phyloP scores from a whole-genome alignment of 2,329 filamentous ascomycete species.

The Aspergillus costaricaensis region DNA sequence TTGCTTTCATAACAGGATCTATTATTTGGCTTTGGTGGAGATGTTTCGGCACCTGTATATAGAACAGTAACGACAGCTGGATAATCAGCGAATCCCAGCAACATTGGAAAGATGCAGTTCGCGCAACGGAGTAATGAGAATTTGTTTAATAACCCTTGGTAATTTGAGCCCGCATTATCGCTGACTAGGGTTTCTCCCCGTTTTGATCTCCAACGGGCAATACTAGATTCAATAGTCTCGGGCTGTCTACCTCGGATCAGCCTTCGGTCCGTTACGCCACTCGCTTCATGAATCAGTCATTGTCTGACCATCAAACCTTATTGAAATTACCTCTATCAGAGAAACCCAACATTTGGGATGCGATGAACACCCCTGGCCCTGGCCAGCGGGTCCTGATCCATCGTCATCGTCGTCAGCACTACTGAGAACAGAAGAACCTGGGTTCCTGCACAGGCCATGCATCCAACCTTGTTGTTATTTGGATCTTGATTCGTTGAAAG shows the following conservation, averaged over 20 bases:
- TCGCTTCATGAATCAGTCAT: neutral
- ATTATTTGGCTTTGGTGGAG: slow-evolving; percentile 1
- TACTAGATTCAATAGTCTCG: neutral
- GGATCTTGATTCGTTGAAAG: neutral
- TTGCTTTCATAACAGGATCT: slow-evolving; percentile 6
- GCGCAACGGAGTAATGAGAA: neutral
- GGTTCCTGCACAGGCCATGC: neutral
- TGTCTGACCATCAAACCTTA: neutral
- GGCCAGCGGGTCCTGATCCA: neutral
- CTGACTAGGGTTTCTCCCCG: neutral
- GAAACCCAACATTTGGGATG: neutral
- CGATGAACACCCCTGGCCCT: neutral
- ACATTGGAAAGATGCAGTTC: neutral
- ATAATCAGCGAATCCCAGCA: neutral
- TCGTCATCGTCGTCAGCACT: neutral
- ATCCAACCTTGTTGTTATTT: neutral
- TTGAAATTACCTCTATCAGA: neutral
- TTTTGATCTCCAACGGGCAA: neutral
- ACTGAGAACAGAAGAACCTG: neutral
- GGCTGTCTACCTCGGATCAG: neutral
- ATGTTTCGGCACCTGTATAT: slow-evolving; percentile 13
- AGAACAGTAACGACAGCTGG: slow-evolving; percentile 4
- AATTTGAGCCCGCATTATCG: neutral
- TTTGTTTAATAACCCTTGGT: neutral
- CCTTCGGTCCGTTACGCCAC: neutral